These are phyloP conservation scores for Mortierella sp. DNA, from an alignment of 371 early-diverging fungal genomes.

Conservation along the genomic window DNA sequence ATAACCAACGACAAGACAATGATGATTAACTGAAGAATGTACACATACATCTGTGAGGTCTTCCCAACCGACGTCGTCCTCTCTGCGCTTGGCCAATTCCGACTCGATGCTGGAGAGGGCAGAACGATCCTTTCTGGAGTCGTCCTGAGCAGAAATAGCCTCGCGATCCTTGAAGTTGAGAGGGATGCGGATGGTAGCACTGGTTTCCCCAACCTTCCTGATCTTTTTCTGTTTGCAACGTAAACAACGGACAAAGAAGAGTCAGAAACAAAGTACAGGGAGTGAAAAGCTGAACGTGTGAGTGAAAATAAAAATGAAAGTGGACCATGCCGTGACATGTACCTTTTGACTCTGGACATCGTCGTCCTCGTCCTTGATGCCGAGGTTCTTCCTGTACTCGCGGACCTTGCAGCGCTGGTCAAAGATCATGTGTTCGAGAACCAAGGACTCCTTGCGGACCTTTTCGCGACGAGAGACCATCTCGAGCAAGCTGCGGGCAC, in stretches of 20 bases:
- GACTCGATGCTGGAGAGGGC: constrained; percentile 60
- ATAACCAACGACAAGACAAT: not conserved
- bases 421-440: constrained; percentile 75
- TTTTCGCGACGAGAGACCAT: constrained; percentile 87
- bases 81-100: constrained; percentile 65
- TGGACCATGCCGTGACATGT: not conserved
- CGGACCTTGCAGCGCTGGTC: constrained; percentile 67
- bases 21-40: not conserved
- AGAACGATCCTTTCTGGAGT: constrained; percentile 39
- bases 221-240: constrained; percentile 38
- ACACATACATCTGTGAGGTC: constrained; percentile 67
- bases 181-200: constrained; percentile 70
- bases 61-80: constrained; percentile 68
- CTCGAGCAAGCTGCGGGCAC: constrained; percentile 82
- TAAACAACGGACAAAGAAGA: not conserved
- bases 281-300: not conserved
- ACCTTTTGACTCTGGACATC: constrained; percentile 57
- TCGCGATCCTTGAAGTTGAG: constrained; percentile 60
- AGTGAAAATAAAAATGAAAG: not conserved
- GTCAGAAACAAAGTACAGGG: not conserved
- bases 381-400: constrained; percentile 66
- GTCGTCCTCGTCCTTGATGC: constrained; percentile 67
- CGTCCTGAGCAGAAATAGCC: constrained; percentile 29
- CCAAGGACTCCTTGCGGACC: constrained; percentile 76
- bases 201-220: constrained; percentile 52